Conservation (phyloP, 2,329 filamentous ascomycete genomes). For the Fusarium penzigii region DNA sequence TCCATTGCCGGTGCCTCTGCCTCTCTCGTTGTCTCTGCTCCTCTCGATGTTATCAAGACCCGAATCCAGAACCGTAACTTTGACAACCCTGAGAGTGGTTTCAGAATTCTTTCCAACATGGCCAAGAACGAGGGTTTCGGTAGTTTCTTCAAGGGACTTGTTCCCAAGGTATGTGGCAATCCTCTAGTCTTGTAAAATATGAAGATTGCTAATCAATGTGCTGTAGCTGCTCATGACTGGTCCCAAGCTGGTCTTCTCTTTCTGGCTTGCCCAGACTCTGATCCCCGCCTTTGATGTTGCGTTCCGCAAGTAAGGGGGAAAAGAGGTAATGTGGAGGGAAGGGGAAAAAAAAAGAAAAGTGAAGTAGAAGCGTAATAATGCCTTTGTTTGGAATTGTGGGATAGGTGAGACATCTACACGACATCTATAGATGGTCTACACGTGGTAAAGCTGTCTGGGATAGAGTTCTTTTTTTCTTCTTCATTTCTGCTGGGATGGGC, state of each 20-base stretch:
- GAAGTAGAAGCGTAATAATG: not conserved
- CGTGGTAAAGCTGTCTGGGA: constrained; percentile 11
- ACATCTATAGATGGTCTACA: constrained; percentile 11
- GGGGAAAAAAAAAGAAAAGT: not conserved
- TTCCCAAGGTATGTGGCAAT: constrained; percentile 69
- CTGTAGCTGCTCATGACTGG: constrained; percentile 90
- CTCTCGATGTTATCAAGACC: constrained; percentile 97
- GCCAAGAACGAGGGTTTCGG: constrained; percentile 81
- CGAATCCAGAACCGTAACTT: constrained; percentile 99
- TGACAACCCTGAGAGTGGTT: constrained; percentile 92
- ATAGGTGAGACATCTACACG: constrained; percentile 14
- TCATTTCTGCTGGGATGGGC: constrained; percentile 22
- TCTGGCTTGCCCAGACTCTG: constrained; percentile 98
- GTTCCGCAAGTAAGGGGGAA: constrained; percentile 31
- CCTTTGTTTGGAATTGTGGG: constrained; percentile 8
- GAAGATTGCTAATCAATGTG: constrained; percentile 18
- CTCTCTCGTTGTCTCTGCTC: constrained; percentile 93
- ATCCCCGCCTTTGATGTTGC: constrained; percentile 82
- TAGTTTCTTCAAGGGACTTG: constrained; percentile 96
- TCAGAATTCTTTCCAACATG: constrained; percentile 92
- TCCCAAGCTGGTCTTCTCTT: constrained; percentile 98
- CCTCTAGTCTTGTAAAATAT: constrained; percentile 2
- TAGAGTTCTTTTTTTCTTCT: constrained; percentile 23
- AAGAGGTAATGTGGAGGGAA: not conserved
- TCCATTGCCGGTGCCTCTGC: constrained; percentile 94